Conservation (phyloP, 176 grass and related monocot species). For the maize (Zea mays) region DNA sequence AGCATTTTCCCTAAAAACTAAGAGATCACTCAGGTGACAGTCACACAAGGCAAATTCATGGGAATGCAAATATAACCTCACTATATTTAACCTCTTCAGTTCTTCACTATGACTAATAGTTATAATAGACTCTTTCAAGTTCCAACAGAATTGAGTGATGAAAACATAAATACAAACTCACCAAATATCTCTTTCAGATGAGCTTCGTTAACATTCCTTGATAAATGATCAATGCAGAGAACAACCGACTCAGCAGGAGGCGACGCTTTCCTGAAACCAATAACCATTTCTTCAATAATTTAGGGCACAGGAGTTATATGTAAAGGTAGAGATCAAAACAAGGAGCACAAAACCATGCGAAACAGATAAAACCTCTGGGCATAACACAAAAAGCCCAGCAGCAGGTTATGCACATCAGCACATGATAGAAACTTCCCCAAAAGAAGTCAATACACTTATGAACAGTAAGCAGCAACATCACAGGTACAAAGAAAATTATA, state of each 20-base stretch:
- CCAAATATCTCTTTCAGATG: conserved; percentile 99
- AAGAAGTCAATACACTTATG: background rate
- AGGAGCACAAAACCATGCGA: background rate
- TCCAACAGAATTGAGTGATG: conserved; percentile 3
- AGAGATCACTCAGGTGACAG: background rate
- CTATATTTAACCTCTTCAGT: background rate
- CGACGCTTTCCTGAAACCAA: conserved; percentile 83
- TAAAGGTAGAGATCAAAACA: background rate
- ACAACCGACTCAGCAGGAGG: conserved; percentile 74
- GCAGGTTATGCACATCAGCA: background rate
- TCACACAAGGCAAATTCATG: background rate
- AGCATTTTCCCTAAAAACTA: background rate
- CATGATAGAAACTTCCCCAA: background rate
- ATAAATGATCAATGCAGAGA: conserved; percentile 91
- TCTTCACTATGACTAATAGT: background rate
- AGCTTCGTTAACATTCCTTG: conserved; percentile 94
- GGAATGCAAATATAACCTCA: background rate
- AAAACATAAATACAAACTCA: conserved; percentile 42
- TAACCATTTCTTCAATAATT: conserved; percentile 11
- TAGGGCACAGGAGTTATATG: background rate
- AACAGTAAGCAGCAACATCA: background rate
- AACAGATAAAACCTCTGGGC: background rate
- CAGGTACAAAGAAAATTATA: conserved; percentile 1
- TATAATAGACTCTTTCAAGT: background rate
- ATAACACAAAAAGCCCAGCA: background rate